Evolutionary conservation across 2,329 filamentous ascomycete species (phyloP), one percentile per base, ranked within the genome.

Genomic region (Alternaria incomplexa): DNA sequence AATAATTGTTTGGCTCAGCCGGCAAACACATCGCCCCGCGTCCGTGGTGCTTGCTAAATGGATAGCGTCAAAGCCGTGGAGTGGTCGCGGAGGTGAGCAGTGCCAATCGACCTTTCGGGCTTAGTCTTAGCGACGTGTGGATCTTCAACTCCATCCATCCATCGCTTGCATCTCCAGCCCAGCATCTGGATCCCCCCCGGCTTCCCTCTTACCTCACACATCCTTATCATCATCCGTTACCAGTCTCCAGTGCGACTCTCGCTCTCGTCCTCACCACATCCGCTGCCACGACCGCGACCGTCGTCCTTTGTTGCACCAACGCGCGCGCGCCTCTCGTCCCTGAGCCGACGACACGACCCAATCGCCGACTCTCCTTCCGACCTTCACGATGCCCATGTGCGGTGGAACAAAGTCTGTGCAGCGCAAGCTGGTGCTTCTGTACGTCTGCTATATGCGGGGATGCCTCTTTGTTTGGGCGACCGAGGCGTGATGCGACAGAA

Each of bases 371-470:
- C 58, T 47, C 50, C 61, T 61, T 44, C 28, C 60, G 50, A 46
- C 63, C 64, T 56, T 72, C 72, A 73, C 71, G 57, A 80, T 85
- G 83, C 81, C 81, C 71, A 77, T 84, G 74, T 85, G 83, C 72
- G 83, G 83, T 77, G 83, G 83, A 71, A 81, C 80, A 63, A 85
- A 96, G 85, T 93, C 92, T 59, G 93, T 95, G 74, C 92, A 96
- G 88, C 92, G 93, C 84, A 97, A 97, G 90, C 91, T 97, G 83
- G 93, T 97, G 77, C 87, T 97, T 74, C 86, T 97, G 91, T 96
- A 83, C 79, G 88, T 87, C 66, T 62, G 66, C 78, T 53, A 46
- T 47, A 53, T 58, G 63, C 67, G 63, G 55, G 45, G 54, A 57
- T 46, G 53, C 56, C 61, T 65, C 73, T 64, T 51, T 56, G 30